Conservation (phyloP, 1,139 yeast genomes). For the Ashbya aceris region DNA sequence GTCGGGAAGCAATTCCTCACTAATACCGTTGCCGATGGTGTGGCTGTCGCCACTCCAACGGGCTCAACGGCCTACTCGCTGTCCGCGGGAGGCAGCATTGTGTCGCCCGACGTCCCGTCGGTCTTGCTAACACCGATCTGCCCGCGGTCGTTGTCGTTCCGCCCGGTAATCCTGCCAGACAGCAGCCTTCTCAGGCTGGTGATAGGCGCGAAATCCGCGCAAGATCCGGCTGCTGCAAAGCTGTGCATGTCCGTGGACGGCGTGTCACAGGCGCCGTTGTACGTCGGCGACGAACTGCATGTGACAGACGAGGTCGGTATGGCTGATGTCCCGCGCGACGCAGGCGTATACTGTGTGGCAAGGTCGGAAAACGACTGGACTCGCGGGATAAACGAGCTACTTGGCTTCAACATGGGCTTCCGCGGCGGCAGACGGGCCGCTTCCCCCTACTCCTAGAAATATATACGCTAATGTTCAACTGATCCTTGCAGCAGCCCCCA, state of each 20-base stretch:
- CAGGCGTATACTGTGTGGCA: conserved; percentile 88
- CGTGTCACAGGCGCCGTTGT: conserved; percentile 55
- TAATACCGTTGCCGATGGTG: conserved; percentile 86
- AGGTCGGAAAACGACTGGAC: conserved; percentile 85
- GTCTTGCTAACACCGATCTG: conserved; percentile 82
- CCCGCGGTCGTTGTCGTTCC: conserved; percentile 75
- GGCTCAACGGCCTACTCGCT: conserved; percentile 93
- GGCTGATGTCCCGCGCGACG: conserved; percentile 33
- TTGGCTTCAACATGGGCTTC: conserved; percentile 84
- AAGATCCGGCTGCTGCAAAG: conserved; percentile 30
- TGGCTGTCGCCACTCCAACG: conserved; percentile 79
- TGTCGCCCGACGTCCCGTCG: conserved; percentile 80
- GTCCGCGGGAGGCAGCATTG: conserved; percentile 86
- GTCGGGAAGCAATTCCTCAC: conserved; percentile 79
- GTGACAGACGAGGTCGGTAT: conserved; percentile 55
- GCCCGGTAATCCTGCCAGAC: conserved; percentile 77
- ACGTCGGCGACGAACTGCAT: conserved; percentile 72
- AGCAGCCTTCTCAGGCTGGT: conserved; percentile 59
- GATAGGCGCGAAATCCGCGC: conserved; percentile 36
- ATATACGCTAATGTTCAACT: conserved; percentile 40
- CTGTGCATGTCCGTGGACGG: conserved; percentile 73
- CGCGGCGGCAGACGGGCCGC: conserved; percentile 25
- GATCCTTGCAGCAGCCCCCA: conserved; percentile 76
- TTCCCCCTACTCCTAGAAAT: background rate
- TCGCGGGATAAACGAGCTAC: conserved; percentile 69